Evolutionary conservation across 352 stramenopile genomes (phyloP).

Genomic region (Globisporangium polare): DNA sequence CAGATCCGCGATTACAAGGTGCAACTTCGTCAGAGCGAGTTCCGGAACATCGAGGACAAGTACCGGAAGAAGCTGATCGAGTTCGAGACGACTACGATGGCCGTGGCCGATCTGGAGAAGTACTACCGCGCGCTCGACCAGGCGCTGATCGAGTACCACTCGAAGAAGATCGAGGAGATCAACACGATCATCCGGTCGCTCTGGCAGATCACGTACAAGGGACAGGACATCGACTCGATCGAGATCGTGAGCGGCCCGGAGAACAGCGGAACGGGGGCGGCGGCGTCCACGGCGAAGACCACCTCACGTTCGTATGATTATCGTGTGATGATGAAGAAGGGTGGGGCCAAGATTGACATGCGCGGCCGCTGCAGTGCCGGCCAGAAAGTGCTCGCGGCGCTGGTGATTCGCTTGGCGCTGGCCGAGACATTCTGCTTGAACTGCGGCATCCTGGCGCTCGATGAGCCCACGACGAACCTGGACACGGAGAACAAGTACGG

Average conservation of each 20-base stretch:
- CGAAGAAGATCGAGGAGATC: constrained; percentile 98
- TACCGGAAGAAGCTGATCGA: constrained; percentile 95
- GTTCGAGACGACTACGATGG: constrained; percentile 94
- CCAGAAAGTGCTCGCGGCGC: constrained; percentile 94
- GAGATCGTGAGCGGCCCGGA: constrained; percentile 95
- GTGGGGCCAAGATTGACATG: constrained; percentile 96
- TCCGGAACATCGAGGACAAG: constrained; percentile 93
- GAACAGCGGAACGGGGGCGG: constrained; percentile 21
- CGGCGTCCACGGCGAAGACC: constrained; percentile 38
- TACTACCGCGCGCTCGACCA: constrained; percentile 96
- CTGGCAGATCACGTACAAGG: constrained; percentile 99
- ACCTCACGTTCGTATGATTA: constrained; percentile 96
- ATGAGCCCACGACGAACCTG: constrained; percentile 99
- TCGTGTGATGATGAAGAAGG: constrained; percentile 99
- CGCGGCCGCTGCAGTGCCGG: constrained; percentile 97
- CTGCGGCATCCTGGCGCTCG: constrained; percentile 97
- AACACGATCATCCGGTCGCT: constrained; percentile 98
- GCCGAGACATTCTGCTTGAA: constrained; percentile 99
- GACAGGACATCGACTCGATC: constrained; percentile 99
- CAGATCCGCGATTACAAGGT: constrained; percentile 62
- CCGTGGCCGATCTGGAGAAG: constrained; percentile 95
- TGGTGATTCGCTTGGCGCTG: constrained; percentile 97
- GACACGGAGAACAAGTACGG: constrained; percentile 97
- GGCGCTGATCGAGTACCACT: constrained; percentile 96
- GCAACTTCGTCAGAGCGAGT: constrained; percentile 59